Conservation (phyloP, 2,329 filamentous ascomycete species). For the Zymoseptoria crescenta region DNA sequence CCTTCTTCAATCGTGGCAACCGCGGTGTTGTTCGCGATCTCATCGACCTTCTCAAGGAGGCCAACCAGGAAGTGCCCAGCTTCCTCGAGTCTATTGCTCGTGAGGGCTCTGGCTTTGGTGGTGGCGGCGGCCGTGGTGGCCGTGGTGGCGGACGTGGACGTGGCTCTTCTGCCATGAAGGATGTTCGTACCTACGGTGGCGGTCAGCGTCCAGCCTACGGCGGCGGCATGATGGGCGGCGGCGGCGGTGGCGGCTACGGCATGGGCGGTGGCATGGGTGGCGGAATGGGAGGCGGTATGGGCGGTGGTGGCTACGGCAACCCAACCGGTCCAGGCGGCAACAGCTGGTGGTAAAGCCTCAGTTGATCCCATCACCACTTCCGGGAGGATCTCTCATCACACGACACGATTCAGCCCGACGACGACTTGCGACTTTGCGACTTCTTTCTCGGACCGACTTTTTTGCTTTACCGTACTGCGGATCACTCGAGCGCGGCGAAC, state of each 20-base stretch:
- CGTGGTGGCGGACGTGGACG: conserved; percentile 59
- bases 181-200: conserved; percentile 61
- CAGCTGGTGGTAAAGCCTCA: conserved; percentile 21
- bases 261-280: not conserved
- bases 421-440: conserved; percentile 12
- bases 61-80: conserved; percentile 87
- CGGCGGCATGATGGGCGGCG: conserved; percentile 48
- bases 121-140: conserved; percentile 56
- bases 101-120: conserved; percentile 75
- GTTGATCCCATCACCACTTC: not conserved
- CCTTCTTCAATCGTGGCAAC: conserved; percentile 99
- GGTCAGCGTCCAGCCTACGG: conserved; percentile 52
- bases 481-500: conserved; percentile 19
- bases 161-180: conserved; percentile 65
- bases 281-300: conserved; percentile 1
- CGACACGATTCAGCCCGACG: conserved; percentile 4
- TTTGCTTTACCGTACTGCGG: conserved; percentile 10
- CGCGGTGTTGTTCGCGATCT: conserved; percentile 94
- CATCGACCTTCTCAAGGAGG: conserved; percentile 95
- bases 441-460: conserved; percentile 8
- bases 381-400: conserved; percentile 1
- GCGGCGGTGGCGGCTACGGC: conserved; percentile 24
- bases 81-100: conserved; percentile 98
- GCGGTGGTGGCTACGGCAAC: conserved; percentile 16
- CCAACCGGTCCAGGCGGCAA: conserved; percentile 16